These are phyloP conservation scores for Neotropicomus parvogracilis DNA, from an alignment of 1,284 basidiomycete species.

Conservation along the genomic window DNA sequence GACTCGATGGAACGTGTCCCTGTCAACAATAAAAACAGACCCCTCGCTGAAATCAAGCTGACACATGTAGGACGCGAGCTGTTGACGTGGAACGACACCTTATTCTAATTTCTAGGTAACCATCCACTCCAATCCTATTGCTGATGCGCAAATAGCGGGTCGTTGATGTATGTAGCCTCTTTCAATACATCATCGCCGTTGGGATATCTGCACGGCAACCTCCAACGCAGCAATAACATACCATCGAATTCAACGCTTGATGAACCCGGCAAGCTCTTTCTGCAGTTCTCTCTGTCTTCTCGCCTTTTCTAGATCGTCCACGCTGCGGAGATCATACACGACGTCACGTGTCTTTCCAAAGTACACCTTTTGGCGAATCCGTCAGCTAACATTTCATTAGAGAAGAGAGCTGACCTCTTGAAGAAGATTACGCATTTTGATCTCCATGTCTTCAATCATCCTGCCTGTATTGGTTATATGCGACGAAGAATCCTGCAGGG, in stretches of 20 bases:
- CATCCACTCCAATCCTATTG: constrained; percentile 94
- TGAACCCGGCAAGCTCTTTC: constrained; percentile 91
- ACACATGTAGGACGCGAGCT: constrained; percentile 54
- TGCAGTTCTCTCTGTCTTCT: constrained; percentile 82
- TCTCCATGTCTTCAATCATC: constrained; percentile 98
- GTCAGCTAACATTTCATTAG: constrained; percentile 7
- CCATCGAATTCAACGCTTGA: constrained; percentile 53
- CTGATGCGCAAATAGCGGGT: constrained; percentile 56
- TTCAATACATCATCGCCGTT: constrained; percentile 1
- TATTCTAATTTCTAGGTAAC: constrained; percentile 57
- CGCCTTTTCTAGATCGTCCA: constrained; percentile 83
- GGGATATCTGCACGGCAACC: constrained; percentile 1
- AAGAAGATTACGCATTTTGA: constrained; percentile 94
- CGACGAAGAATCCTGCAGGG: constrained; percentile 71
- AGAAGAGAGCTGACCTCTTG: constrained; percentile 60
- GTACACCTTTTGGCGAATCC: constrained; percentile 65
- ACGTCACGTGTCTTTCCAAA: constrained; percentile 98
- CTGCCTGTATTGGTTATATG: constrained; percentile 92
- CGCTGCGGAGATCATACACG: constrained; percentile 84
- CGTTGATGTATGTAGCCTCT: constrained; percentile 22
- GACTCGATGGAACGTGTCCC: constrained; percentile 89
- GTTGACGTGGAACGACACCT: not conserved
- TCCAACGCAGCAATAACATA: constrained; percentile 12
- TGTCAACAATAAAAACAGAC: constrained; percentile 88
- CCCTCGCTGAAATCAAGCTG: constrained; percentile 80